Conservation (phyloP, 768 basidiomycete genomes). For the Tephrocybe sp. region DNA sequence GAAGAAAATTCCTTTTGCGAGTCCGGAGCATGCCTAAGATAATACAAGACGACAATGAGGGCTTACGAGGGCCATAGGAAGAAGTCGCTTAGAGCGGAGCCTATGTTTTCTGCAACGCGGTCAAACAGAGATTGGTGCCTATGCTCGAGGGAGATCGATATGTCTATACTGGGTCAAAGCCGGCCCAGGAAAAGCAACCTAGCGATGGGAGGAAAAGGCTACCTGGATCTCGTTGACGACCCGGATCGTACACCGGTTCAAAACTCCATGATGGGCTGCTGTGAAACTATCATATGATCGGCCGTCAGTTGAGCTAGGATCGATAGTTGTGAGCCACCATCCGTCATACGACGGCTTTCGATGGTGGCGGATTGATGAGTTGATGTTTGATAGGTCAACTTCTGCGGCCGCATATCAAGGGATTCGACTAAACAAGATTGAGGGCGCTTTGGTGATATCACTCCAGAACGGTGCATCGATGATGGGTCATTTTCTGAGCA, state of each 20-base stretch:
- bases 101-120: slow-evolving; percentile 1
- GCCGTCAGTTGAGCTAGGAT: background rate
- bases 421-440: slow-evolving; percentile 3
- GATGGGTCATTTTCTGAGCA: too few species aligned
- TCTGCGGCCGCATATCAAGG: slow-evolving; percentile 2
- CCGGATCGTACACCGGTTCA: slow-evolving; percentile 11
- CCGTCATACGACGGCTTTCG: background rate
- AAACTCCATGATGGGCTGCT: slow-evolving; percentile 1
- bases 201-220: slow-evolving; percentile 1
- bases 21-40: too few species aligned
- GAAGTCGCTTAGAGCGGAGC: slow-evolving; percentile 10
- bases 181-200: slow-evolving; percentile 5
- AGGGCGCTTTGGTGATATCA: too few species aligned
- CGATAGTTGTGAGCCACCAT: slow-evolving; percentile 7
- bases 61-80: too few species aligned
- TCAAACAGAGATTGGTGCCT: slow-evolving; percentile 1
- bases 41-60: too few species aligned
- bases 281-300: slow-evolving; percentile 10
- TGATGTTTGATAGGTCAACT: slow-evolving; percentile 6
- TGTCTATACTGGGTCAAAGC: background rate
- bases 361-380: slow-evolving; percentile 13
- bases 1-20: background rate
- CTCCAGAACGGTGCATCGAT: too few species aligned
- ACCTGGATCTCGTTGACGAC: slow-evolving; percentile 5
- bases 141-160: slow-evolving; percentile 9